Percentiles rank a stretch among this genome's conserved stretches.
phyloP scores from a whole-genome alignment of 306 rosid genomes.

The Casuarina cunninghamiana region DNA sequence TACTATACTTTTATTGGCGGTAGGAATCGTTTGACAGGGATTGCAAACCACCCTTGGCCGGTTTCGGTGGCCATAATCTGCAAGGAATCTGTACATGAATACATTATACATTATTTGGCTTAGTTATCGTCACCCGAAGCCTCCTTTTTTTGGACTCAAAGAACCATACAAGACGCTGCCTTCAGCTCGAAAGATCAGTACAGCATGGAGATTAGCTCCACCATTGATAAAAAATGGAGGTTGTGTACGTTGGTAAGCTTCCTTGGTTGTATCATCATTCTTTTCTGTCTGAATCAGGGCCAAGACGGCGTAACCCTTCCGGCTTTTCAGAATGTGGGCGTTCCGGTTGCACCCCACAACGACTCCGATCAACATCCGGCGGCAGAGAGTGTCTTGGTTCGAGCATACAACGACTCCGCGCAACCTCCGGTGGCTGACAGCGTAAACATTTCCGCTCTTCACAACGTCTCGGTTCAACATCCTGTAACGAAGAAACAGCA shows the following conservation, averaged over 20 bases:
- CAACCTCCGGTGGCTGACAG: too few species aligned
- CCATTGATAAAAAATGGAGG: conserved; percentile 31
- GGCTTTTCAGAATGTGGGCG: background rate
- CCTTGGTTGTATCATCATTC: conserved; percentile 20
- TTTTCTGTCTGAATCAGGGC: conserved; percentile 27
- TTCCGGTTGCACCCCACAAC: background rate
- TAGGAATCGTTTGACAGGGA: background rate
- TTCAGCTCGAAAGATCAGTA: background rate
- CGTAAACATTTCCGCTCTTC: too few species aligned
- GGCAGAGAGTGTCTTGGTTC: too few species aligned
- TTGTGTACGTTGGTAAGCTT: conserved; percentile 32
- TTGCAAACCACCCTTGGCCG: background rate
- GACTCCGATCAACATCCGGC: background rate
- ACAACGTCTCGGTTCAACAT: background rate
- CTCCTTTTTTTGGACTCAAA: too few species aligned
- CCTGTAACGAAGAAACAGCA: background rate
- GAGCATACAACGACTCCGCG: too few species aligned
- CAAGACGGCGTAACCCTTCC: conserved; percentile 2
- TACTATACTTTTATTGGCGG: too few species aligned
- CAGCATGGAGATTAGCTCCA: conserved; percentile 32
- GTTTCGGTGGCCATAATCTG: background rate
- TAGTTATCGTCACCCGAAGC: too few species aligned
- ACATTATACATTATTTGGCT: too few species aligned
- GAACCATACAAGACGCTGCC: too few species aligned
- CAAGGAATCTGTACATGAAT: too few species aligned